Base-by-base conservation (phyloP, 2,329 filamentous ascomycete species). In the Sordariomycetes sp. region DNA sequence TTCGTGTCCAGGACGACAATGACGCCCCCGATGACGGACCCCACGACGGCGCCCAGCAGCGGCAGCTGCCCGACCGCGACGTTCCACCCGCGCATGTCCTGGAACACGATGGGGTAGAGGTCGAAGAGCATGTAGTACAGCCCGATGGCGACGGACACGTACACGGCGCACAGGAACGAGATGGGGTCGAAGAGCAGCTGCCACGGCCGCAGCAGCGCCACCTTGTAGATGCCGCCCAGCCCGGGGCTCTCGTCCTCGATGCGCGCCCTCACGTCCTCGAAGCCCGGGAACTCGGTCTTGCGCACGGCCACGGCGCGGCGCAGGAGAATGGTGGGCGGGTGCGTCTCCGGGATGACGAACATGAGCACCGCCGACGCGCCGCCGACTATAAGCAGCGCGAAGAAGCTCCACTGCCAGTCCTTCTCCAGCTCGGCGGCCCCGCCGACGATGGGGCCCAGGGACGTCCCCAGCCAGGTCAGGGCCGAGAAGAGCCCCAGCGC, bases 401-500 rank as follows among this genome's bases (percentile, higher is more conserved):
- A 46, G 40, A 46, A 46, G 14, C 40, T 46, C 40, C 40, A 46
- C 18, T n/a, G 14, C 40, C 40, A 46, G 40, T 46, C 40, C 40
- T 46, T 46, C 40, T 46, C 18, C 40, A 46, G 40, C 40, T 46
- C 40, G 40, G 6, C 16, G 18, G n/a, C 16, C 10, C 40, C 40
- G 16, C 40, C 40, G 18, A 46, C 18, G 3, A 46, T n/a, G 7
- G 40, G 40, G 5, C 16, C 40, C 10, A 46, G 40, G 6, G 40
- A 46, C 11, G 40, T 46, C 40, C 40, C 40, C 40, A 46, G 14
- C 40, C 40, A 46, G 16, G 40, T 46, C 40, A 46, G 16, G 40
- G 40, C 18, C 24, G 43, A 32, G 59, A 74, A 79, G 10, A 66
- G 70, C 1, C 76, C 74, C 80, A 87, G 84, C 56, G 80, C 80